Conservation (phyloP, 192 early-diverging fungal genomes). For the Blastocladiella britannica region DNA sequence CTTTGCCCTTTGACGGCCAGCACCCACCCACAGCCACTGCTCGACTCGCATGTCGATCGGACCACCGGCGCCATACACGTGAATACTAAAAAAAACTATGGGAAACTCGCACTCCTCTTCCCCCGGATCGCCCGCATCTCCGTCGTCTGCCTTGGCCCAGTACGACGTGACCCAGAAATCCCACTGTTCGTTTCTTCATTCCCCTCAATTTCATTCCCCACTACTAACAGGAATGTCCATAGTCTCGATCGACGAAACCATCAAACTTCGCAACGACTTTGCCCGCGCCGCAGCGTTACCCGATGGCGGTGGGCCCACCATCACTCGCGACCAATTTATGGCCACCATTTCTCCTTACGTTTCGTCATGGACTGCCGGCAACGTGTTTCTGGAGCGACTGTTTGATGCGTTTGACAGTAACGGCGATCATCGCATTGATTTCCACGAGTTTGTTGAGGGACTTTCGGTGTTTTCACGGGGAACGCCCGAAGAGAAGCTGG, state of each 20-base stretch:
- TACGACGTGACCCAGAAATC: background rate
- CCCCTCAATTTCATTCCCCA: background rate
- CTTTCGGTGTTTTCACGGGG: conserved; percentile 58
- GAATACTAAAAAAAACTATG: too few relatives aligned
- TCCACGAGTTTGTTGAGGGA: conserved; percentile 37
- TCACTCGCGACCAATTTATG: background rate
- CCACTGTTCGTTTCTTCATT: background rate
- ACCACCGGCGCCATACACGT: too few relatives aligned
- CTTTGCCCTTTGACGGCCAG: too few relatives aligned
- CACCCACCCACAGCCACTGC: too few relatives aligned
- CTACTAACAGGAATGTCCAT: background rate
- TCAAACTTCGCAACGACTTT: background rate
- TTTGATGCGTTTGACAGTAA: conserved; percentile 61
- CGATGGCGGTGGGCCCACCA: background rate
- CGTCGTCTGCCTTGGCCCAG: too few relatives aligned
- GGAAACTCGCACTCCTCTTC: too few relatives aligned
- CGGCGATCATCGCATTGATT: conserved; percentile 38
- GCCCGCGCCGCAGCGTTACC: too few relatives aligned
- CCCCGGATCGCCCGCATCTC: too few relatives aligned
- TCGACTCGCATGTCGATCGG: too few relatives aligned
- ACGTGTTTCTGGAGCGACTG: conserved; percentile 50
- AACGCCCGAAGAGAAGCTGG: conserved; percentile 49
- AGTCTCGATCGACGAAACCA: background rate
- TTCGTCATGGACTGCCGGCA: conserved; percentile 16
- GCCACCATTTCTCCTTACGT: background rate